Percentiles rank a stretch among this genome's conserved stretches.
Conservation (phyloP, 768 basidiomycete genomes). For the Lepiota subincarnata region DNA sequence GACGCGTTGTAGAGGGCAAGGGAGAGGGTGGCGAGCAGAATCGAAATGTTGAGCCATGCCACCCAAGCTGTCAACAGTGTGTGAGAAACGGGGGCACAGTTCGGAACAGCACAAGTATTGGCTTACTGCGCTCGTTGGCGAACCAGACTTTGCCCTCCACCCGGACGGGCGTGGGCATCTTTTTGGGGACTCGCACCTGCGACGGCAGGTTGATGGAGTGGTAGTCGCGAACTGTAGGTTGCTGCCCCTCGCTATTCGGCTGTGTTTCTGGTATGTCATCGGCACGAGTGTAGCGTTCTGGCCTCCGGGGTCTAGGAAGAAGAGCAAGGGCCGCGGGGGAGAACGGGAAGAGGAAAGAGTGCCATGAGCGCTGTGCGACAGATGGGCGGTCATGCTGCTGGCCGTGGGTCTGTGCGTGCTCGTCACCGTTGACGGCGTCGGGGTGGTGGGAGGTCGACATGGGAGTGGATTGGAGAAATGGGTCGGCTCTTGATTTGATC, state of each 20-base stretch:
- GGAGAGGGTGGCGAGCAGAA: constrained; percentile 81
- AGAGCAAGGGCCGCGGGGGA: constrained; percentile 57
- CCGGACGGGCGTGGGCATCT: constrained; percentile 74
- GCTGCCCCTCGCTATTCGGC: constrained; percentile 44
- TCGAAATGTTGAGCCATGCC: constrained; percentile 82
- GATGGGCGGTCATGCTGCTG: constrained; percentile 19
- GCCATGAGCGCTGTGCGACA: constrained; percentile 57
- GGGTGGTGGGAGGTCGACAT: not conserved
- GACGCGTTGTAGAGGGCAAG: constrained; percentile 89
- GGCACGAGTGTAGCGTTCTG: constrained; percentile 57
- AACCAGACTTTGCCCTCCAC: constrained; percentile 98
- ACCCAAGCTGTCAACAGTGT: constrained; percentile 68
- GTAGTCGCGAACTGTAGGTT: constrained; percentile 68
- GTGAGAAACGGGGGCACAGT: not conserved
- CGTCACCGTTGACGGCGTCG: constrained; percentile 8
- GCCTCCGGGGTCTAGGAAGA: constrained; percentile 40
- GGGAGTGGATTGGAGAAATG: not conserved
- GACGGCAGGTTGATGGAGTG: constrained; percentile 68
- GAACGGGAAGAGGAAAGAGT: constrained; percentile 55
- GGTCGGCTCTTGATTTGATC: not conserved
- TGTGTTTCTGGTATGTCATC: constrained; percentile 69
- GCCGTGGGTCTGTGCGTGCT: constrained; percentile 3
- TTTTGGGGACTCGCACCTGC: constrained; percentile 73
- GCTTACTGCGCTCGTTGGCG: constrained; percentile 86
- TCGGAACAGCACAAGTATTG: not conserved